Evolutionary conservation across 2,329 filamentous ascomycete genomes (phyloP).

Genomic region (Grosmannia serpens): DNA sequence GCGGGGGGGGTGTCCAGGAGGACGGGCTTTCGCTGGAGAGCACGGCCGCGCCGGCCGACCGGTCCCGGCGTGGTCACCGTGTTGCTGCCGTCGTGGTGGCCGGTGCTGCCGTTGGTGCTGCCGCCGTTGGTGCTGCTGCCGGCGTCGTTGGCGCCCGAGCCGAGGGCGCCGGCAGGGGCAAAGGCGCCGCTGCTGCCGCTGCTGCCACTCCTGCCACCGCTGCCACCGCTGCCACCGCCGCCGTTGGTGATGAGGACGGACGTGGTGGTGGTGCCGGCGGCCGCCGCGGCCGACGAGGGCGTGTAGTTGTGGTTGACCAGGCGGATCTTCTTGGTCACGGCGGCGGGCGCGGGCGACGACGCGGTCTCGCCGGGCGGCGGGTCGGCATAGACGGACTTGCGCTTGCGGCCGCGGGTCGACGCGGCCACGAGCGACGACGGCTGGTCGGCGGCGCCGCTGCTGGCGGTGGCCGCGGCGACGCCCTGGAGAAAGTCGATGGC

Average conservation of each 20-base stretch:
- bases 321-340: slow-evolving; percentile 23
- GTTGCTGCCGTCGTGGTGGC: background rate
- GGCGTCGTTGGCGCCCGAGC: background rate
- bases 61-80: background rate
- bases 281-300: background rate
- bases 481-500: slow-evolving; percentile 9
- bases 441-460: background rate
- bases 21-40: background rate
- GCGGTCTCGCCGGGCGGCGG: slow-evolving; percentile 22
- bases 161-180: background rate
- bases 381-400: slow-evolving; percentile 9
- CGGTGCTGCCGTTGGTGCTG: background rate
- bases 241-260: background rate
- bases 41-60: background rate
- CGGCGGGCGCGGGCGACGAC: slow-evolving; percentile 11
- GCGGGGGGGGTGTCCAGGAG: background rate
- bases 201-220: background rate
- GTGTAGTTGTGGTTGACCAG: slow-evolving; percentile 12
- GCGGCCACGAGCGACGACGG: slow-evolving; percentile 18
- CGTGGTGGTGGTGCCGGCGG: background rate
- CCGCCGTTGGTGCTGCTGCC: background rate
- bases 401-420: slow-evolving; percentile 20
- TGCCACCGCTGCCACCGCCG: too few species aligned
- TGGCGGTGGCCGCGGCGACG: slow-evolving; percentile 13
- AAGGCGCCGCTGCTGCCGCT: background rate